A percentile compares a stretch with the other conserved stretches of the same genome.
These are phyloP conservation scores for Moricandia arvensis DNA, from an alignment of 345 rosid genomes.

Conservation along the genomic window DNA sequence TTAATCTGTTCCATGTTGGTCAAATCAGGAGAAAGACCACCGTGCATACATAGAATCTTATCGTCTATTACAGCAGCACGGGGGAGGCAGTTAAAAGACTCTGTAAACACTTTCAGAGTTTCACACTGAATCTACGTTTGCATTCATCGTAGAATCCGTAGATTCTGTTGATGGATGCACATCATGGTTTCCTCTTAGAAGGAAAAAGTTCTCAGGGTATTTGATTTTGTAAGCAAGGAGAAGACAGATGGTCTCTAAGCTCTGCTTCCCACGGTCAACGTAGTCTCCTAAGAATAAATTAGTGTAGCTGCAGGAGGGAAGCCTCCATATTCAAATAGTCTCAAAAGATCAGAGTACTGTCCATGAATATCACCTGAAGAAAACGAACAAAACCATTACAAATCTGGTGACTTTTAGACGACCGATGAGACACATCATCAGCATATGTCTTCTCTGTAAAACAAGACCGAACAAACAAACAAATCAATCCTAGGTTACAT, in stretches of 20 bases:
- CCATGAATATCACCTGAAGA: constrained; percentile 87
- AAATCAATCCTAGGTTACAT: too few species aligned
- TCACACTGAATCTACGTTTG: constrained; percentile 78
- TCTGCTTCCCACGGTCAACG: constrained; percentile 94
- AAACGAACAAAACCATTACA: background rate
- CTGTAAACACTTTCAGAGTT: constrained; percentile 77
- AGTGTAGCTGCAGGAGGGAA: constrained; percentile 85
- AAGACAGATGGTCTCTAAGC: constrained; percentile 90
- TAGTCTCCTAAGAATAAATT: constrained; percentile 88
- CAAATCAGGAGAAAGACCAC: constrained; percentile 90
- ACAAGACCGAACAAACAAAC: too few species aligned
- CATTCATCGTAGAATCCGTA: constrained; percentile 96
- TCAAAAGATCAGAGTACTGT: constrained; percentile 79
- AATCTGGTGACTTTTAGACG: too few species aligned
- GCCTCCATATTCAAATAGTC: constrained; percentile 88
- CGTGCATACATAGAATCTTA: constrained; percentile 93
- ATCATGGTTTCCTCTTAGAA: constrained; percentile 91
- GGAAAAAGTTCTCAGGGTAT: constrained; percentile 85
- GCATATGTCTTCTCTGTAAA: too few species aligned
- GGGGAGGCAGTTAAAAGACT: constrained; percentile 95
- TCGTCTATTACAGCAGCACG: constrained; percentile 91
- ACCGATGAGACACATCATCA: too few species aligned
- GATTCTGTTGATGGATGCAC: constrained; percentile 88
- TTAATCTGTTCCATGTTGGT: constrained; percentile 70
- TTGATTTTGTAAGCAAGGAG: constrained; percentile 90